These are phyloP conservation scores for Parasitella parasitica DNA, from an alignment of 371 early-diverging fungal species.

Conservation along the genomic window DNA sequence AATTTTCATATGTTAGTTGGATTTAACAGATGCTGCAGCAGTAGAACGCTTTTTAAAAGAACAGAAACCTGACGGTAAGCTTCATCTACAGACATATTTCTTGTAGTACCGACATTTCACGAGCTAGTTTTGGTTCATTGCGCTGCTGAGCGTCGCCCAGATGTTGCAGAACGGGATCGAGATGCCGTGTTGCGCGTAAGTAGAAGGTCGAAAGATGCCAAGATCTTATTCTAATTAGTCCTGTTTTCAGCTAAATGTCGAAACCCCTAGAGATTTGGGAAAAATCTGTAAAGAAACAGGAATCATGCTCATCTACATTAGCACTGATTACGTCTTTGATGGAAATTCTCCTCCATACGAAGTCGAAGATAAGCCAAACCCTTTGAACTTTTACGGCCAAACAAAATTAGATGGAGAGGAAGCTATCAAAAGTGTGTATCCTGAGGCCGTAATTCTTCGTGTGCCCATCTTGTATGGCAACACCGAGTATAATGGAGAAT, in stretches of 20 bases:
- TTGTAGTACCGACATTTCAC: no score
- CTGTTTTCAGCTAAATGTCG: conserved; percentile 75
- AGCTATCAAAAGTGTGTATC: conserved; percentile 56
- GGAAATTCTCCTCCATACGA: conserved; percentile 80
- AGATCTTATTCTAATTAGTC: neutral
- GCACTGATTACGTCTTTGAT: conserved; percentile 94
- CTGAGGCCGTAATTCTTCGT: conserved; percentile 68
- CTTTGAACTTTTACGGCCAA: conserved; percentile 80
- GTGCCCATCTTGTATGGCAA: conserved; percentile 83
- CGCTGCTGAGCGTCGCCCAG: conserved; percentile 88
- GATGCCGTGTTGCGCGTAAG: conserved; percentile 56
- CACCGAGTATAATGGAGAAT: conserved; percentile 68
- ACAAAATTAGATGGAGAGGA: conserved; percentile 76
- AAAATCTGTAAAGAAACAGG: conserved; percentile 43
- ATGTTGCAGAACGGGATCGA: conserved; percentile 72
- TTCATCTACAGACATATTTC: neutral
- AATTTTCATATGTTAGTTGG: conserved; percentile 42
- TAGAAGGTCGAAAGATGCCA: neutral
- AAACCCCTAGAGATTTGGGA: conserved; percentile 62
- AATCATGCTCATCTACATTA: conserved; percentile 74
- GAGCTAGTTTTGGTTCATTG: conserved; percentile 72
- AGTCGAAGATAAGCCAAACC: conserved; percentile 67
- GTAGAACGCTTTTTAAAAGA: conserved; percentile 55
- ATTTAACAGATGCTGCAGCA: conserved; percentile 61
- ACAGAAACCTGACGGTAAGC: conserved; percentile 61